Evolutionary conservation across 75 land plant species (phyloP).

Genomic region (Sequoiadendron giganteum): DNA sequence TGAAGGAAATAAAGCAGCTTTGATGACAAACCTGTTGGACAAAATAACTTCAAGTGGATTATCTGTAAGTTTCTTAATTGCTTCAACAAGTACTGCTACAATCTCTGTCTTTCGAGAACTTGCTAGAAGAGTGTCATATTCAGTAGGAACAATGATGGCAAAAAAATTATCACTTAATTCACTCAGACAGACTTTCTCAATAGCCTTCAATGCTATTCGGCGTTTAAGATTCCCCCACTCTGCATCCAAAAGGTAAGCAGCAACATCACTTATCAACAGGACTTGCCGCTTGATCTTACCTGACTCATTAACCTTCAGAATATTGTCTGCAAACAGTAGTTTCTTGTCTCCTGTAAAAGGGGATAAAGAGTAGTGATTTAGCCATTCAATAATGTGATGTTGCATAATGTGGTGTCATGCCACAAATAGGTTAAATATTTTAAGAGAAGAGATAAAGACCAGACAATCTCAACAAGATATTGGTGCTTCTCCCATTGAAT

Average conservation of each 20-base stretch:
- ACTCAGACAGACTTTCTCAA: conserved; percentile 78
- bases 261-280: conserved; percentile 78
- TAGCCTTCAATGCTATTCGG: conserved; percentile 69
- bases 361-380: background rate
- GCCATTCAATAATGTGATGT: background rate
- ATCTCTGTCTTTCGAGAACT: conserved; percentile 91
- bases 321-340: conserved; percentile 88
- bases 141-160: conserved; percentile 71
- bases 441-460: background rate
- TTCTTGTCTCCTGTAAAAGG: conserved; percentile 56
- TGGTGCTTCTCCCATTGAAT: background rate
- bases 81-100: conserved; percentile 74
- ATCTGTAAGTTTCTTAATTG: conserved; percentile 54
- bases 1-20: background rate
- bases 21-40: conserved; percentile 51
- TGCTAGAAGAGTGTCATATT: conserved; percentile 90
- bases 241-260: conserved; percentile 85
- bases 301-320: conserved; percentile 73
- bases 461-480: background rate
- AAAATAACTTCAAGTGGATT: conserved; percentile 63
- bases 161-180: conserved; percentile 88
- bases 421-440: background rate
- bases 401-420: background rate
- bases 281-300: conserved; percentile 79
- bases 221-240: conserved; percentile 64